These are phyloP conservation scores for Clavaria fumosa DNA, from an alignment of 768 basidiomycete genomes.

Conservation along the genomic window DNA sequence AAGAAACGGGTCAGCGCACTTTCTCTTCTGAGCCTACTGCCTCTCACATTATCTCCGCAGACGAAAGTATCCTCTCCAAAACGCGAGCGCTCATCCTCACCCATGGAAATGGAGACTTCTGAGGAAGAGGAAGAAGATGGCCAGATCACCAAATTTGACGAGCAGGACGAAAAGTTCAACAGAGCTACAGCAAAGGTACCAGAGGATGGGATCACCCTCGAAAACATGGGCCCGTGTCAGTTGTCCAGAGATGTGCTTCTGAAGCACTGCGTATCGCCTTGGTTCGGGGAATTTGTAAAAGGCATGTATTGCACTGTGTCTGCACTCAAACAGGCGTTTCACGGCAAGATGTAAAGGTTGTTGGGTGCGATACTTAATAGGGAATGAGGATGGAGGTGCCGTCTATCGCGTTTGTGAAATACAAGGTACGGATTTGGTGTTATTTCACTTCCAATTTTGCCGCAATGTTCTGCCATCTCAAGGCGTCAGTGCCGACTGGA, in stretches of 20 bases:
- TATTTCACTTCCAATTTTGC: neutral
- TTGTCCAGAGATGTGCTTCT: conserved; percentile 59
- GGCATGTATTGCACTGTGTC: conserved; percentile 28
- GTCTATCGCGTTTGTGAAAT: conserved; percentile 81
- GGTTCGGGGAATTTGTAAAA: conserved; percentile 75
- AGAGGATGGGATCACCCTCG: conserved; percentile 34
- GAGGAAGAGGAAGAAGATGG: conserved; percentile 75
- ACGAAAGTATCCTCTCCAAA: conserved; percentile 40
- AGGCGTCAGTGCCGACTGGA: conserved; percentile 35
- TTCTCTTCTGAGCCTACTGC: neutral
- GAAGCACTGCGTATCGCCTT: conserved; percentile 57
- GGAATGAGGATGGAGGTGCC: conserved; percentile 35
- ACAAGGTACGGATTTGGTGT: conserved; percentile 36
- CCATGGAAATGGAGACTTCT: conserved; percentile 79
- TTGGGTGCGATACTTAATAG: conserved; percentile 79
- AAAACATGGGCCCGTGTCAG: conserved; percentile 44
- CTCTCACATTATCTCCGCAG: conserved; percentile 18
- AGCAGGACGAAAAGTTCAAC: conserved; percentile 53
- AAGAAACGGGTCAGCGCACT: conserved; percentile 50
- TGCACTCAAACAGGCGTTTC: neutral
- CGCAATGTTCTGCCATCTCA: conserved; percentile 5
- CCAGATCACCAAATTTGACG: conserved; percentile 56
- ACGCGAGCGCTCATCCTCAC: conserved; percentile 61
- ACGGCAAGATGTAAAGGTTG: conserved; percentile 32
- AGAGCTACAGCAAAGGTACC: conserved; percentile 31